Evolutionary conservation across 2,329 filamentous ascomycete genomes (phyloP).

Genomic region (Beauveria varroae): DNA sequence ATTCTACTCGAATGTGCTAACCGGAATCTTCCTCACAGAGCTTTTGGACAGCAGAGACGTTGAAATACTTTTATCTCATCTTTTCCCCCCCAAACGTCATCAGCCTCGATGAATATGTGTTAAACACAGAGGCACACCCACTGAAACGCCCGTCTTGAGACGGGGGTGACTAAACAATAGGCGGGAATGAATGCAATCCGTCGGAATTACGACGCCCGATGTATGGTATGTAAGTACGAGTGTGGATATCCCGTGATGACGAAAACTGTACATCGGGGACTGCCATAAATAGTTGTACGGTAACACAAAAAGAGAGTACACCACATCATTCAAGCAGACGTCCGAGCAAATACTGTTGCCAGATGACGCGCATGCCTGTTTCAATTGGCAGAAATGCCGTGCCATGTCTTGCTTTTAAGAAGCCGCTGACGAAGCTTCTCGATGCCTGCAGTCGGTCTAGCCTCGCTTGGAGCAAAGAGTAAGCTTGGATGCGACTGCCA

Average conservation of each 20-base stretch:
- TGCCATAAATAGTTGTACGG: background rate
- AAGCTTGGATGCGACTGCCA: too few relatives aligned
- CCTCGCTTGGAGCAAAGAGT: too few relatives aligned
- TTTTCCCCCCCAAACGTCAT: conserved; percentile 52
- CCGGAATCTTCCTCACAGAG: conserved; percentile 30
- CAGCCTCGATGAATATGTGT: conserved; percentile 54
- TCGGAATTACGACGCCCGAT: background rate
- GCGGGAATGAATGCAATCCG: background rate
- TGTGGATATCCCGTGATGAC: background rate
- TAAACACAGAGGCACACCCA: conserved; percentile 51
- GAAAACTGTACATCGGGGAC: background rate
- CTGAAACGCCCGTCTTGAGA: conserved; percentile 25
- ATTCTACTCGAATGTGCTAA: background rate
- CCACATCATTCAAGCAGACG: background rate
- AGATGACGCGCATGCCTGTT: too few relatives aligned
- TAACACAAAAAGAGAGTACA: background rate
- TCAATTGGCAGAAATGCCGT: too few relatives aligned
- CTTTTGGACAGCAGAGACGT: conserved; percentile 64
- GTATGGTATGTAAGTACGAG: background rate
- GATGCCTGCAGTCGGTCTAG: too few relatives aligned
- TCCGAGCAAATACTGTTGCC: too few relatives aligned
- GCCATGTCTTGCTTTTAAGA: too few relatives aligned
- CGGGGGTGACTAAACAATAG: background rate
- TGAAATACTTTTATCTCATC: conserved; percentile 60
- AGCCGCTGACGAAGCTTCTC: too few relatives aligned